Conservation (phyloP, 1,284 basidiomycete species). For the Irpex sp. region DNA sequence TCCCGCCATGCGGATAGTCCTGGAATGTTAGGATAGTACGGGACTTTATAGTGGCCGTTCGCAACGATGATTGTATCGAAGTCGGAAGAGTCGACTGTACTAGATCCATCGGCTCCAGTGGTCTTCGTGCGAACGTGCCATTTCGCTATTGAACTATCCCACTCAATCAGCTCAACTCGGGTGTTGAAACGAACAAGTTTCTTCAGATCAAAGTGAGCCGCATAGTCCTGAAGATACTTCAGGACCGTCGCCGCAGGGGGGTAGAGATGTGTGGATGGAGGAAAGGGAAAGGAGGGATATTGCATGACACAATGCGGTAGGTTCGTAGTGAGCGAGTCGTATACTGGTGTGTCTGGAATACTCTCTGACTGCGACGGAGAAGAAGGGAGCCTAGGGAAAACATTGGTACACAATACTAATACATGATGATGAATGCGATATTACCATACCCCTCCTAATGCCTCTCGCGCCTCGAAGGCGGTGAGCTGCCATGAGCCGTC, state of each 20-base stretch:
- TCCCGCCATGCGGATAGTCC: constrained; percentile 59
- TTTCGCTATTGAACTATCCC: constrained; percentile 29
- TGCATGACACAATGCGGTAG: constrained; percentile 75
- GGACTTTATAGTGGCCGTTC: constrained; percentile 69
- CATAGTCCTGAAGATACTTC: constrained; percentile 59
- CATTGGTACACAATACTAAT: neutral
- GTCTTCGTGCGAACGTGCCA: constrained; percentile 46
- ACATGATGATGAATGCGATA: constrained; percentile 15
- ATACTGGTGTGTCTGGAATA: constrained; percentile 64
- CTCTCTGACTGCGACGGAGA: constrained; percentile 25
- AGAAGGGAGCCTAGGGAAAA: constrained; percentile 43
- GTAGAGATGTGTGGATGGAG: constrained; percentile 66
- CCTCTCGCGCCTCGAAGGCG: constrained; percentile 60
- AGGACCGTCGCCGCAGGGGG: constrained; percentile 55
- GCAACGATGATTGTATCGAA: constrained; percentile 68
- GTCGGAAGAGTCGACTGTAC: constrained; percentile 23
- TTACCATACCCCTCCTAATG: constrained; percentile 73
- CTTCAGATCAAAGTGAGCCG: constrained; percentile 50
- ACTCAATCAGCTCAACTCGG: constrained; percentile 40
- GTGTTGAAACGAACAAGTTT: constrained; percentile 54
- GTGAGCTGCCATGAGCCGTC: constrained; percentile 52
- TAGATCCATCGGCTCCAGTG: neutral
- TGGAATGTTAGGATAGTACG: constrained; percentile 54
- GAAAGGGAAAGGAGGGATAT: constrained; percentile 58
- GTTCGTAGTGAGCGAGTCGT: constrained; percentile 75